Evolutionary conservation across 108 stramenopile genomes (phyloP).

Genomic region (Fragilariopsis cylindrus): DNA sequence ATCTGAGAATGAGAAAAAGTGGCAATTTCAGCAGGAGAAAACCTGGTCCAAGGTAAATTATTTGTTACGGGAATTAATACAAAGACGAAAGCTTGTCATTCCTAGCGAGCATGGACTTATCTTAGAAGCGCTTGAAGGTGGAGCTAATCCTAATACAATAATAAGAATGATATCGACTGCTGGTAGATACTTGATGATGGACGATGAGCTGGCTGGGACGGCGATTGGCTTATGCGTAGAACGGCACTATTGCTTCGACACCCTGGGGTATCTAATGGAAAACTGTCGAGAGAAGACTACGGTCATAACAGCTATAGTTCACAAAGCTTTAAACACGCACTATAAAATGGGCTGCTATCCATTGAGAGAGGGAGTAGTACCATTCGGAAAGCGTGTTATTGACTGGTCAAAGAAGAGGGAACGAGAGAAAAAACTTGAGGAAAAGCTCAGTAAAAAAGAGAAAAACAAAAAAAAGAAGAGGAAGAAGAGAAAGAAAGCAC

Average conservation of each 20-base stretch:
- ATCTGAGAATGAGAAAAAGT: constrained; percentile 9
- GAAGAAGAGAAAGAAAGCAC: not conserved
- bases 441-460: constrained; percentile 3
- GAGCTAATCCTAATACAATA: constrained; percentile 26
- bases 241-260: constrained; percentile 27
- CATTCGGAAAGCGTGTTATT: constrained; percentile 29
- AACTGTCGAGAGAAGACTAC: constrained; percentile 24
- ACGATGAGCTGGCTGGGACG: constrained; percentile 33
- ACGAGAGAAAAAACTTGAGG: not conserved
- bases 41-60: constrained; percentile 26
- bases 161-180: constrained; percentile 20
- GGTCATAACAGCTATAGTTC: constrained; percentile 17
- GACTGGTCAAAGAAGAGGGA: constrained; percentile 18
- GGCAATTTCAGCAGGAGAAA: constrained; percentile 33
- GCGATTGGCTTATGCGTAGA: constrained; percentile 34
- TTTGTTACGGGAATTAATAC: constrained; percentile 22
- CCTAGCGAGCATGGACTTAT: constrained; percentile 34
- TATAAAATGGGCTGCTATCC: constrained; percentile 24
- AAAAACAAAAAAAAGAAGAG: not conserved
- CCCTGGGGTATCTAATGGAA: constrained; percentile 30
- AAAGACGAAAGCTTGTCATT: constrained; percentile 19
- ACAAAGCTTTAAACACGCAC: constrained; percentile 27
- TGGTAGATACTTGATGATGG: constrained; percentile 29
- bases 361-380: constrained; percentile 3
- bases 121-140: constrained; percentile 27